Evolutionary conservation across 2,329 filamentous ascomycete genomes (phyloP).

Genomic region (Helicocarpus griseus): DNA sequence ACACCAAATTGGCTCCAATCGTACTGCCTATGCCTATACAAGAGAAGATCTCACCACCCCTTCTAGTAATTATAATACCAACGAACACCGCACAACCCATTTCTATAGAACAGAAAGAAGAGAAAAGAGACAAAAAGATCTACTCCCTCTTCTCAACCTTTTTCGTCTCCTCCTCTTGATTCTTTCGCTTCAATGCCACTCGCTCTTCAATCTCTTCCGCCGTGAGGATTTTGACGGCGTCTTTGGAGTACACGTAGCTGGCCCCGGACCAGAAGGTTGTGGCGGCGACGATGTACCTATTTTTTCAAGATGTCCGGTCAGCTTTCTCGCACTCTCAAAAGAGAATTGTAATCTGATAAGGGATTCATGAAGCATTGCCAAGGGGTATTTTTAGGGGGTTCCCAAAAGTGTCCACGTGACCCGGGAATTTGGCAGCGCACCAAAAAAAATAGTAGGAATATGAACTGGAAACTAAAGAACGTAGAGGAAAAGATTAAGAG

Average conservation of each 20-base stretch:
- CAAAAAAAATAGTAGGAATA: not conserved
- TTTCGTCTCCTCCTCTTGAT: constrained; percentile 16
- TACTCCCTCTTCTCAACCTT: constrained; percentile 3
- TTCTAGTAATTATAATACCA: not conserved
- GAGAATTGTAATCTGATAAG: too few species aligned
- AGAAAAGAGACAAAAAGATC: too few species aligned
- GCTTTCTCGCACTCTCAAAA: too few species aligned
- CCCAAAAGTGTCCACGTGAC: too few species aligned
- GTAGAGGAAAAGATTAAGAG: not conserved
- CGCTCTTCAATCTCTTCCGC: constrained; percentile 33
- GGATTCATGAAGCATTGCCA: too few species aligned
- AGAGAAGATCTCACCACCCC: not conserved
- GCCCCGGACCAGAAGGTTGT: constrained; percentile 92
- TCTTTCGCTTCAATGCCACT: constrained; percentile 21
- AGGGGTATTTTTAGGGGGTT: too few species aligned
- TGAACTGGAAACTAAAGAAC: too few species aligned
- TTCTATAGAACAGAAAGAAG: too few species aligned
- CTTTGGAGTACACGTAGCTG: constrained; percentile 83
- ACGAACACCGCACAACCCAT: too few species aligned
- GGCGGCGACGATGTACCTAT: constrained; percentile 69
- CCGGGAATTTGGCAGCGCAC: too few species aligned
- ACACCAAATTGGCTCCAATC: too few species aligned
- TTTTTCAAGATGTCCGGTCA: not conserved
- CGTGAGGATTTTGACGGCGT: constrained; percentile 76
- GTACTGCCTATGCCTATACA: too few species aligned